Evolutionary conservation across 768 basidiomycete genomes (phyloP), one percentile per base, ranked within the genome.

Genomic region (Sporobolomyces pararoseus): DNA sequence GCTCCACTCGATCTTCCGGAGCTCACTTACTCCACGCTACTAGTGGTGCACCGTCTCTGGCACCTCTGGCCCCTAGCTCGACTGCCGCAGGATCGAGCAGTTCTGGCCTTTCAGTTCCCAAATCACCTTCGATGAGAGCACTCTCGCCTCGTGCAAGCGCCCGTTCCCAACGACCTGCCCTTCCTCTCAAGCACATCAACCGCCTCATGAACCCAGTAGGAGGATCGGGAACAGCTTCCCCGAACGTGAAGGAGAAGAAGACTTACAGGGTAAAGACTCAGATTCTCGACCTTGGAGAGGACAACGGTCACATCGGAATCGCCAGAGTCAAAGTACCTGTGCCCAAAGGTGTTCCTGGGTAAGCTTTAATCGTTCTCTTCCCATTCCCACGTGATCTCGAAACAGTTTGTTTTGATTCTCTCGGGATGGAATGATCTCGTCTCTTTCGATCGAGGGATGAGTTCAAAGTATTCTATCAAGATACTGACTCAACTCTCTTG

Each of bases 241-340:
- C 29, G 35, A 66, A 23, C 32, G 6, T 13, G 17, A 37, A 16
- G 52, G 58, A 47, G 35, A 50, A 37, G 52, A 70, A 67, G 58
- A 9, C 61, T 0, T 66, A 70, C 72, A 66, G 70, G 37, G 72
- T 74, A 68, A 74, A 74, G 66, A 67, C 65, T 6, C 72, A 74
- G 63, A 70, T 66, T 12, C 63, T 74, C 27, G 62, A 67, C 37
- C 35, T 74, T 3, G 72, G 72, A 31, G 62, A 67, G 12, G 54
- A 25, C 31, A 51, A 42, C 47, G 63, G 62, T 14, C 70, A 69
- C 27, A 74, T 74, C 68, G 67, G 58, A 17, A 74, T 74, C 54
- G 72, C 72, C 21, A 37, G 72, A 34, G 68, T 74, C 52, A 74
- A 74, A 53, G 66, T 66, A 44, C 68, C 72, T 5, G 72, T 74